phyloP scores from a whole-genome alignment of 2,329 filamentous ascomycete genomes.

The Zymoseptoria ardabiliae region DNA sequence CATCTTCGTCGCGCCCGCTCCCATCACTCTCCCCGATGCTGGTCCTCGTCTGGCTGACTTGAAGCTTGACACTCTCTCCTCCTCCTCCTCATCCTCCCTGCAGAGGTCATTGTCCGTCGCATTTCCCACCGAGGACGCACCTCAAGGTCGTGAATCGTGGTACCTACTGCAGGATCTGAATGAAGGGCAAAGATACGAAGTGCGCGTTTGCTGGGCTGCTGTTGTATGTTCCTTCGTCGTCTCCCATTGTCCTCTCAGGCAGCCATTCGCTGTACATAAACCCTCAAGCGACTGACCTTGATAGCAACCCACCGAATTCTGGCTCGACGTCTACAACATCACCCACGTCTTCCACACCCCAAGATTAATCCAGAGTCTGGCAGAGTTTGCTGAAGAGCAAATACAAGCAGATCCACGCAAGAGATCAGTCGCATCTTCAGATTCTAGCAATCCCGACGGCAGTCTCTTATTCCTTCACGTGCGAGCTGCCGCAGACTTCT shows the following conservation, averaged over 20 bases:
- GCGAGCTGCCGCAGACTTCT: slow-evolving; percentile 75
- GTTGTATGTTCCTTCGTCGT: slow-evolving; percentile 55
- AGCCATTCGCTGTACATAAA: not conserved
- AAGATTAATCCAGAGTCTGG: slow-evolving; percentile 24
- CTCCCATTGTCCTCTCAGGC: not conserved
- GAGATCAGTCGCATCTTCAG: not conserved
- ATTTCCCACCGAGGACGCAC: slow-evolving; percentile 53
- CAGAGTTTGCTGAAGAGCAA: slow-evolving; percentile 22
- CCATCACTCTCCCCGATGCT: slow-evolving; percentile 48
- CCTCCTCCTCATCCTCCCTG: slow-evolving; percentile 46
- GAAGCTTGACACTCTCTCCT: slow-evolving; percentile 54
- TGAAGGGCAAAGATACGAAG: slow-evolving; percentile 75
- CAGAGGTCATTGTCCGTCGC: slow-evolving; percentile 58
- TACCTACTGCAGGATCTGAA: slow-evolving; percentile 63
- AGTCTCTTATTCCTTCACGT: slow-evolving; percentile 61
- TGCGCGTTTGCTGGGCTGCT: slow-evolving; percentile 87
- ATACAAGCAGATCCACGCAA: not conserved
- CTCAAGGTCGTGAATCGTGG: slow-evolving; percentile 64
- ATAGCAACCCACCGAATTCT: slow-evolving; percentile 81
- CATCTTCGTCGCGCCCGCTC: slow-evolving; percentile 70
- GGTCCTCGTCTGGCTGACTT: slow-evolving; percentile 54
- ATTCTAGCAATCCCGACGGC: not conserved
- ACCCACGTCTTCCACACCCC: slow-evolving; percentile 47
- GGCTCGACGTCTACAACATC: slow-evolving; percentile 58
- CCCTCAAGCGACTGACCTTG: slow-evolving; percentile 4